Conservation (phyloP, 2,329 filamentous ascomycete genomes). For the Torrubiella hemipterigena region DNA sequence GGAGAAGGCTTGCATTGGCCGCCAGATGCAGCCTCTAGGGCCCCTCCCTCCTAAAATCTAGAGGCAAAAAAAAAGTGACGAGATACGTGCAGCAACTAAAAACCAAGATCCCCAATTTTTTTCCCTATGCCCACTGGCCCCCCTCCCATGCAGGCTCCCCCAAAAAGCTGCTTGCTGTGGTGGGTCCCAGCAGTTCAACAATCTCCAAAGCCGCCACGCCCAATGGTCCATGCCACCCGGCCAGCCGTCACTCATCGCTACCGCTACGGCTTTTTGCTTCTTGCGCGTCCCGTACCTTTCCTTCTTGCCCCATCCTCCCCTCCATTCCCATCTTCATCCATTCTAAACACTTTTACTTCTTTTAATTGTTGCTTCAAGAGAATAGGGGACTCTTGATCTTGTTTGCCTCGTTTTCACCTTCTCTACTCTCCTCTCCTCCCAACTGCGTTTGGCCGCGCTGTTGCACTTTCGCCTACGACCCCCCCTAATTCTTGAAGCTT, state of each 20-base stretch:
- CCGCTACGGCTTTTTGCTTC: neutral
- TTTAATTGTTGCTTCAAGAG: too few species aligned
- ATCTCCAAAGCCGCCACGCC: slow-evolving; percentile 3
- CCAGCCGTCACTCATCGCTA: neutral
- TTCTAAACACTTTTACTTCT: too few species aligned
- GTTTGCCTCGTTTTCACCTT: slow-evolving; percentile 12
- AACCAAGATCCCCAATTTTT: slow-evolving; percentile 6
- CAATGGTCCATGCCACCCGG: neutral
- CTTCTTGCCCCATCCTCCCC: too few species aligned
- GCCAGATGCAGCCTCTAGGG: slow-evolving; percentile 11
- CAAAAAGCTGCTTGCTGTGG: slow-evolving; percentile 1
- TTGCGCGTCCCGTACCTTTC: too few species aligned
- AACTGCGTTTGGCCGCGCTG: slow-evolving; percentile 3
- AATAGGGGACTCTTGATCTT: too few species aligned
- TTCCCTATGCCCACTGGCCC: too few species aligned
- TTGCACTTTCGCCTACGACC: too few species aligned
- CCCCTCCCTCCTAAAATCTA: too few species aligned
- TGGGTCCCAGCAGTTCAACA: slow-evolving; percentile 7
- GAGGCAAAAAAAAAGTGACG: too few species aligned
- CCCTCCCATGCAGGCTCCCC: neutral
- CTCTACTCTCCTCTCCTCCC: slow-evolving; percentile 1
- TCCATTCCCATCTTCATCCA: too few species aligned
- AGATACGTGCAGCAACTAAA: too few species aligned
- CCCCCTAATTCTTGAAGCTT: too few species aligned
- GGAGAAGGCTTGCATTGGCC: slow-evolving; percentile 18